Evolutionary conservation across 1,284 basidiomycete genomes (phyloP).

Genomic region (Mycosarcoma maydis): DNA sequence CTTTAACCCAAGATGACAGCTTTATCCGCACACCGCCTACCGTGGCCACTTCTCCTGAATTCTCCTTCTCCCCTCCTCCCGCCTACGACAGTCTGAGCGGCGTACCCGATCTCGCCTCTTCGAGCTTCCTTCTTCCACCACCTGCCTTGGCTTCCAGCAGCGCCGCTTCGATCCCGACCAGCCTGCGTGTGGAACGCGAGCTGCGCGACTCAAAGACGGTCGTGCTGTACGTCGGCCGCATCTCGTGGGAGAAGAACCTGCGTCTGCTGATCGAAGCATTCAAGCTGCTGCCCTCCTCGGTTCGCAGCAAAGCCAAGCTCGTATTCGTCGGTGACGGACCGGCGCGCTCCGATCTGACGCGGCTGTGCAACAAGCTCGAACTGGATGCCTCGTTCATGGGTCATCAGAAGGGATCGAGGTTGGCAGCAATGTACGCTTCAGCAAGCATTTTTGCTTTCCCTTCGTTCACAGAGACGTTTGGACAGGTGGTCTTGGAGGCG

Average conservation of each 20-base stretch:
- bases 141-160: constrained; percentile 34
- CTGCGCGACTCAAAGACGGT: constrained; percentile 59
- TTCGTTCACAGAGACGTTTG: constrained; percentile 72
- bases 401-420: constrained; percentile 67
- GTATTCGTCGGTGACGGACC: constrained; percentile 73
- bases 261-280: constrained; percentile 71
- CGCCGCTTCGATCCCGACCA: constrained; percentile 3
- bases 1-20: constrained; percentile 44
- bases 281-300: constrained; percentile 61
- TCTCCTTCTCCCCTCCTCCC: constrained; percentile 61
- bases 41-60: constrained; percentile 50
- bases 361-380: constrained; percentile 68
- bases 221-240: constrained; percentile 68
- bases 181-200: constrained; percentile 22
- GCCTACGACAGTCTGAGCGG: constrained; percentile 58
- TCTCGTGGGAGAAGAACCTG: constrained; percentile 74
- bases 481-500: constrained; percentile 73
- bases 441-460: constrained; percentile 73
- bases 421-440: constrained; percentile 70
- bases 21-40: constrained; percentile 68
- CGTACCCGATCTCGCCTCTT: constrained; percentile 49
- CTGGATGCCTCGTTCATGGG: constrained; percentile 72
- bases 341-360: constrained; percentile 69
- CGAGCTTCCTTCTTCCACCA: constrained; percentile 55
- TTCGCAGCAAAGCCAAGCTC: constrained; percentile 68